Evolutionary conservation across 2,329 filamentous ascomycete genomes (phyloP).

Genomic region (Paracorniculantispora psalliotae): DNA sequence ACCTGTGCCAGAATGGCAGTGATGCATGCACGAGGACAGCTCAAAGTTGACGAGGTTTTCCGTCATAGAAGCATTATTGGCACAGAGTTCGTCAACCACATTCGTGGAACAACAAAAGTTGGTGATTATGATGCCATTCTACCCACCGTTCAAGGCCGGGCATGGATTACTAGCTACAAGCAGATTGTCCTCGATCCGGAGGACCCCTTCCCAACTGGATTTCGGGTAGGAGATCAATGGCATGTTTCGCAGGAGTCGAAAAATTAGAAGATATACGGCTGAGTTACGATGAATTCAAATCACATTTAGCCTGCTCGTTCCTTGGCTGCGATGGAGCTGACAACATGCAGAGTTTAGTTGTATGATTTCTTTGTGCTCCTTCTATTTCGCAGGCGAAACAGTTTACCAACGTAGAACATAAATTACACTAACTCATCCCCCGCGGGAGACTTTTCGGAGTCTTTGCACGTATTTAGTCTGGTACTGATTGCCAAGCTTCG

Average conservation of each 20-base stretch:
- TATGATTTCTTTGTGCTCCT: not conserved
- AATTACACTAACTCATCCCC: too few species aligned
- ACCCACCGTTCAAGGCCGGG: slow-evolving; percentile 37
- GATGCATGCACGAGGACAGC: slow-evolving; percentile 35
- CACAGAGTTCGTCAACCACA: slow-evolving; percentile 36
- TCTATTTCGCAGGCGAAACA: not conserved
- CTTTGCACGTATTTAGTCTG: not conserved
- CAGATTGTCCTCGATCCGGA: slow-evolving; percentile 37
- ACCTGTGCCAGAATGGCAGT: slow-evolving; percentile 39
- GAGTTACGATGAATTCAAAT: too few species aligned
- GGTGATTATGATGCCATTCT: slow-evolving; percentile 35
- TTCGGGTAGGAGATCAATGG: slow-evolving; percentile 12
- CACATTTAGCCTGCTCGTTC: too few species aligned
- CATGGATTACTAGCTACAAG: slow-evolving; percentile 42
- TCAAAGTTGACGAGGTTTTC: slow-evolving; percentile 33
- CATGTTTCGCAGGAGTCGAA: slow-evolving; percentile 3
- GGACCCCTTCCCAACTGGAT: slow-evolving; percentile 35
- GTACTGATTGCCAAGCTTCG: not conserved
- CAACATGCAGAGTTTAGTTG: too few species aligned
- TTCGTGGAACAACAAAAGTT: slow-evolving; percentile 33
- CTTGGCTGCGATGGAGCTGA: too few species aligned
- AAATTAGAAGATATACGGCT: not conserved
- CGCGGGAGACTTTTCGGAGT: too few species aligned
- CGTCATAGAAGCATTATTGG: slow-evolving; percentile 37
- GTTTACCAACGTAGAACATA: too few species aligned